A percentile compares a stretch with the other conserved stretches of the same genome.
These are phyloP conservation scores for Physaria fendleri DNA, from an alignment of 345 rosid species.

Conservation along the genomic window DNA sequence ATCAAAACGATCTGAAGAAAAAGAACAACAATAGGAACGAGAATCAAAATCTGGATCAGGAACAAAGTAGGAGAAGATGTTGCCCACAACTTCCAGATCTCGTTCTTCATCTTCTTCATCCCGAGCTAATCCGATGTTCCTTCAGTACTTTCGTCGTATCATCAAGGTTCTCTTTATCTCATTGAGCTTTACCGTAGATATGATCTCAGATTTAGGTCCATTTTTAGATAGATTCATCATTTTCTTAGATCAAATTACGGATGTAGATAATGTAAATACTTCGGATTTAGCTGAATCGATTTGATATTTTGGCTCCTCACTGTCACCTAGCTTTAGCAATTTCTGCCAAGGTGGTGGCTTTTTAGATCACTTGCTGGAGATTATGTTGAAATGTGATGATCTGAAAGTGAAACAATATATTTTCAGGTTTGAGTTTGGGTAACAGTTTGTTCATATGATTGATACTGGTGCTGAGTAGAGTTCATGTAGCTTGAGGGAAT, in stretches of 20 bases:
- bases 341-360: background rate
- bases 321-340: slow-evolving; percentile 7
- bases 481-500: slow-evolving; percentile 10
- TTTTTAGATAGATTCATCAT: background rate
- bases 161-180: slow-evolving; percentile 62
- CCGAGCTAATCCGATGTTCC: slow-evolving; percentile 61
- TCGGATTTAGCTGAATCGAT: slow-evolving; percentile 11
- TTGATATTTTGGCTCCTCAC: background rate
- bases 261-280: background rate
- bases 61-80: slow-evolving; percentile 38
- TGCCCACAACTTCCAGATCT: slow-evolving; percentile 73
- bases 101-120: slow-evolving; percentile 71
- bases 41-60: slow-evolving; percentile 8
- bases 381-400: background rate
- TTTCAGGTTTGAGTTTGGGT: background rate
- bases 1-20: slow-evolving; percentile 24
- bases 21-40: background rate
- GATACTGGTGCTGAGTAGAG: background rate
- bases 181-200: slow-evolving; percentile 10
- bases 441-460: slow-evolving; percentile 1
- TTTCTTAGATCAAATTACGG: slow-evolving; percentile 1
- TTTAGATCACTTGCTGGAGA: background rate
- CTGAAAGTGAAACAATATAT: background rate
- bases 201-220: slow-evolving; percentile 21
- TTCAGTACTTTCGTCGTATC: slow-evolving; percentile 90